Percentiles rank a stretch among this genome's conserved stretches.
These are phyloP conservation scores for Salix koriyanagi DNA, from an alignment of 345 rosid species.

Conservation along the genomic window DNA sequence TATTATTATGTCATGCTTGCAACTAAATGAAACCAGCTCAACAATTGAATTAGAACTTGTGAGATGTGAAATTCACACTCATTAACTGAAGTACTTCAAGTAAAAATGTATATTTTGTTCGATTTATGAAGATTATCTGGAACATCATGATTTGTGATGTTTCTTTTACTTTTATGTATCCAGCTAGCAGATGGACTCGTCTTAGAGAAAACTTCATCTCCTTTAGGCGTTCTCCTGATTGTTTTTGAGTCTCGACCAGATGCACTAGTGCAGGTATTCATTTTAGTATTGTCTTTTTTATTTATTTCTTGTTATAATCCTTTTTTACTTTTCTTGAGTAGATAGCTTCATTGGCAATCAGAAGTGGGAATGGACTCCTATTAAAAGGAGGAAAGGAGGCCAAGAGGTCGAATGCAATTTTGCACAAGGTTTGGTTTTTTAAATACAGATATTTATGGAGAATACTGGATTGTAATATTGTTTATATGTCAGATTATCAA, in stretches of 20 bases:
- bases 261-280: slow-evolving; percentile 88
- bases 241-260: slow-evolving; percentile 97
- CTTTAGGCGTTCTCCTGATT: slow-evolving; percentile 93
- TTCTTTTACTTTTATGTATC: slow-evolving; percentile 14
- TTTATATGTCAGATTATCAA: neutral
- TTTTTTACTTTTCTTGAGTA: slow-evolving; percentile 32
- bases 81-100: neutral
- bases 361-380: slow-evolving; percentile 93
- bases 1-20: neutral
- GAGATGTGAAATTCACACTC: neutral
- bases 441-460: neutral
- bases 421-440: slow-evolving; percentile 65
- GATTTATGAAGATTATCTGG: neutral
- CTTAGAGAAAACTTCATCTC: slow-evolving; percentile 91
- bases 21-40: neutral
- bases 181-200: slow-evolving; percentile 95
- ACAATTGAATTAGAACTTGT: neutral
- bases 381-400: slow-evolving; percentile 99
- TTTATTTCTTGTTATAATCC: neutral
- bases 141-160: neutral
- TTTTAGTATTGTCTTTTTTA: neutral
- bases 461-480: neutral
- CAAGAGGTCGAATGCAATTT: slow-evolving; percentile 77
- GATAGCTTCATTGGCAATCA: slow-evolving; percentile 95
- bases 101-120: neutral